Evolutionary conservation across 495 filamentous ascomycete genomes (phyloP).

Genomic region (Gamarada debralockiae): DNA sequence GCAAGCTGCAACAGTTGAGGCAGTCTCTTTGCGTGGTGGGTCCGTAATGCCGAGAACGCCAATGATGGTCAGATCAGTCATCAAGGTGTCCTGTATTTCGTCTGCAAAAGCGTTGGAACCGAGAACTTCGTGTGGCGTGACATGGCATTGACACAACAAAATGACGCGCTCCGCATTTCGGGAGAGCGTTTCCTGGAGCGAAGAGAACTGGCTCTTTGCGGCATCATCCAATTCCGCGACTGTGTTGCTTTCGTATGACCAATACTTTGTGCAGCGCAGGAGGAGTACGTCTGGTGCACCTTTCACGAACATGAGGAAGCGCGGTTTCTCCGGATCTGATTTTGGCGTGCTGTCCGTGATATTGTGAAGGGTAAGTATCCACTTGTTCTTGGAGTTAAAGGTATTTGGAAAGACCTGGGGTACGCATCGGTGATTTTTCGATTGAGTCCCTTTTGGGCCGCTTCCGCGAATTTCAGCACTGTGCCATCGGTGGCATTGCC

Average conservation of each 20-base stretch:
- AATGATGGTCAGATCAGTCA: slow-evolving; percentile 48
- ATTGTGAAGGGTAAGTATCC: too few relatives aligned
- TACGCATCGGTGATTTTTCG: too few relatives aligned
- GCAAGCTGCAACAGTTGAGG: slow-evolving; percentile 49
- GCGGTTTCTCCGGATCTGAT: slow-evolving; percentile 28
- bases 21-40: slow-evolving; percentile 60
- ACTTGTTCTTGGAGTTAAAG: too few relatives aligned
- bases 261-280: slow-evolving; percentile 43
- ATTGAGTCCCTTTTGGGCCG: slow-evolving; percentile 76
- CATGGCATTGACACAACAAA: slow-evolving; percentile 52
- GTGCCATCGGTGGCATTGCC: slow-evolving; percentile 72
- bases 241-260: slow-evolving; percentile 40
- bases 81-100: slow-evolving; percentile 43
- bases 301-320: slow-evolving; percentile 51
- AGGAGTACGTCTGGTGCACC: slow-evolving; percentile 62
- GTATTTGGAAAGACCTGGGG: too few relatives aligned
- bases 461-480: slow-evolving; percentile 61
- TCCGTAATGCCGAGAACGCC: slow-evolving; percentile 63
- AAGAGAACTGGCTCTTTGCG: slow-evolving; percentile 36
- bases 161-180: slow-evolving; percentile 58
- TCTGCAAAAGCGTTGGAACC: slow-evolving; percentile 42
- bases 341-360: slow-evolving; percentile 67
- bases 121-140: slow-evolving; percentile 19
- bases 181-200: slow-evolving; percentile 55
- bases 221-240: slow-evolving; percentile 31